Percentiles rank a stretch among this genome's conserved stretches.
phyloP scores from a whole-genome alignment of 306 rosid species.

The Pterocarpus macrocarpus region DNA sequence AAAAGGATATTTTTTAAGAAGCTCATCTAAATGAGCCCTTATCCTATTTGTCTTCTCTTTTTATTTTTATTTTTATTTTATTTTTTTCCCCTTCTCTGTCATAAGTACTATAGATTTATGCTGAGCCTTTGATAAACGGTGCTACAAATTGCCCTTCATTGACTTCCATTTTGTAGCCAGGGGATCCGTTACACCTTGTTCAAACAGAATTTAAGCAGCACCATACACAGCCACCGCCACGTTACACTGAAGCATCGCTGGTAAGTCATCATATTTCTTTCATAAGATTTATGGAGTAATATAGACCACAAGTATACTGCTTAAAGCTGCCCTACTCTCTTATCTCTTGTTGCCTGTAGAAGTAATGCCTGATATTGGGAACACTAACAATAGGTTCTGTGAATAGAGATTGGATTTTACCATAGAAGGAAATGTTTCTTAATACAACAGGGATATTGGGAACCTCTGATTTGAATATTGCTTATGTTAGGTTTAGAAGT shows the following conservation, averaged over 20 bases:
- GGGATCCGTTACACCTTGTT: slow-evolving; percentile 64
- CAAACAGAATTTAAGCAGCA: slow-evolving; percentile 73
- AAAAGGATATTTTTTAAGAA: too few relatives aligned
- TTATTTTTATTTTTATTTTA: too few relatives aligned
- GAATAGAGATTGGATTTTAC: neutral
- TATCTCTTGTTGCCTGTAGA: neutral
- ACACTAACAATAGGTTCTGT: slow-evolving; percentile 16
- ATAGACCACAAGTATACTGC: neutral
- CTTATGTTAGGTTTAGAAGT: slow-evolving; percentile 20
- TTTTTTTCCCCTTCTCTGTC: neutral
- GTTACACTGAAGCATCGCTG: slow-evolving; percentile 88
- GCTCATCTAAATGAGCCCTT: neutral
- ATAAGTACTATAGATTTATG: slow-evolving; percentile 13
- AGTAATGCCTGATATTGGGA: slow-evolving; percentile 28
- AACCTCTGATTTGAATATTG: neutral
- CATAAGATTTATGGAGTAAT: slow-evolving; percentile 11
- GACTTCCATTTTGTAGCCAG: slow-evolving; percentile 67
- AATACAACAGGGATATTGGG: neutral
- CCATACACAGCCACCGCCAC: slow-evolving; percentile 87
- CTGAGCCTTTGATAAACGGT: slow-evolving; percentile 2
- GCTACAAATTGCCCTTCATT: slow-evolving; percentile 19
- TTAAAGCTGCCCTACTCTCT: slow-evolving; percentile 29
- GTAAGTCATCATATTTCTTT: slow-evolving; percentile 55
- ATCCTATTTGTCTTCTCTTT: neutral
- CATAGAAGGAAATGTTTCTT: slow-evolving; percentile 7